Conservation (phyloP, 805 yeast genomes). For the Zygosaccharomyces gambellarensis region DNA sequence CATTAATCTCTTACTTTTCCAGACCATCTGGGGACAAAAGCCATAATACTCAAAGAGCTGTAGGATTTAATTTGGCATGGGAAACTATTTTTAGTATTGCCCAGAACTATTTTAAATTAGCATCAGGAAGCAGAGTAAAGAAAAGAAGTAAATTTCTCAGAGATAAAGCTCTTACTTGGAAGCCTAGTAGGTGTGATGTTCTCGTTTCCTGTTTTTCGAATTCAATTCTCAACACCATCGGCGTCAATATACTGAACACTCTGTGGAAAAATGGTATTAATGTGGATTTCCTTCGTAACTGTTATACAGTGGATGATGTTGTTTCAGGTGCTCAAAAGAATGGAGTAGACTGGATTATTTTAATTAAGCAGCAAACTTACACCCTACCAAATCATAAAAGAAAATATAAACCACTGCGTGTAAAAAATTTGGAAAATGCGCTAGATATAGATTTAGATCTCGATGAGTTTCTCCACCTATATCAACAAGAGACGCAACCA, state of each 20-base stretch:
- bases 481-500: slow-evolving; percentile 34
- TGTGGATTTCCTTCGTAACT: slow-evolving; percentile 58
- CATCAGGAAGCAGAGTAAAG: slow-evolving; percentile 31
- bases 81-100: slow-evolving; percentile 54
- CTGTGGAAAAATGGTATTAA: slow-evolving; percentile 78
- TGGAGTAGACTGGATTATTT: slow-evolving; percentile 71
- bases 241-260: slow-evolving; percentile 55
- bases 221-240: slow-evolving; percentile 51
- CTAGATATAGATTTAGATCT: slow-evolving; percentile 69
- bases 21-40: slow-evolving; percentile 43
- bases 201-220: slow-evolving; percentile 66
- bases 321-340: slow-evolving; percentile 57
- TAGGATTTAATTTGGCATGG: slow-evolving; percentile 82
- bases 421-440: slow-evolving; percentile 56
- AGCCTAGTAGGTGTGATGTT: slow-evolving; percentile 70
- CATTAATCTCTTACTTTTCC: slow-evolving; percentile 59
- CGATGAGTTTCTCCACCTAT: slow-evolving; percentile 53
- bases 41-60: slow-evolving; percentile 51
- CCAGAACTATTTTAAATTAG: slow-evolving; percentile 42
- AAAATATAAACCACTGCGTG: slow-evolving; percentile 69
- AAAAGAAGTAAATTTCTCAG: slow-evolving; percentile 35
- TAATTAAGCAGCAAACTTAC: slow-evolving; percentile 62
- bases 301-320: slow-evolving; percentile 58
- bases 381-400: slow-evolving; percentile 36
- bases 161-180: slow-evolving; percentile 43